These are phyloP conservation scores for Murraya koenigii DNA, from an alignment of 345 rosid genomes.

Conservation along the genomic window DNA sequence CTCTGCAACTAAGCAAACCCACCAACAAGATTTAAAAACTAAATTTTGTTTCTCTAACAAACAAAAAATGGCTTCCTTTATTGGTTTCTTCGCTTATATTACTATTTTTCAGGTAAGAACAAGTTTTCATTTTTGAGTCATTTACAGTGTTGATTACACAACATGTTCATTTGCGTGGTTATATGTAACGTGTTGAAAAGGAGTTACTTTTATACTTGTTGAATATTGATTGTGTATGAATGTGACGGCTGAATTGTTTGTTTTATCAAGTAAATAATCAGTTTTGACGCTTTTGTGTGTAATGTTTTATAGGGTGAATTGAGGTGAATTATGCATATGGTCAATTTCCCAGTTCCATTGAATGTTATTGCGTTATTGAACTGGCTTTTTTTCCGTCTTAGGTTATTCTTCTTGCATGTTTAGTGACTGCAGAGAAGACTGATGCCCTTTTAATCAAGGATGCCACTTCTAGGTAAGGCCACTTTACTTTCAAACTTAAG, in stretches of 20 bases:
- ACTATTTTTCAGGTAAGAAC: constrained; percentile 37
- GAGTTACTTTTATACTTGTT: not conserved
- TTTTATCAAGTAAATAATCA: not conserved
- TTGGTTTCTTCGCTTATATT: constrained; percentile 15
- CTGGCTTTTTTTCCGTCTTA: constrained; percentile 22
- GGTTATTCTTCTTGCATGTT: constrained; percentile 35
- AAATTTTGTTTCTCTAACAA: not conserved
- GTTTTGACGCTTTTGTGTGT: not conserved
- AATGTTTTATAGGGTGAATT: not conserved
- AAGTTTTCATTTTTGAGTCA: not conserved
- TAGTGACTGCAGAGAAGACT: constrained; percentile 27
- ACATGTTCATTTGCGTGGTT: not conserved
- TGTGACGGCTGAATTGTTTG: not conserved
- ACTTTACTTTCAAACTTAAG: not conserved
- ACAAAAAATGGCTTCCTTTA: constrained; percentile 22
- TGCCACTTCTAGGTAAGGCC: constrained; percentile 30
- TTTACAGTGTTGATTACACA: not conserved
- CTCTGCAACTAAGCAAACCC: not conserved
- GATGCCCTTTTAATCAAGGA: constrained; percentile 21
- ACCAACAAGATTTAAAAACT: not conserved
- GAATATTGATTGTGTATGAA: not conserved
- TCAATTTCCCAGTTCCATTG: not conserved
- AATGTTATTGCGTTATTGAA: constrained; percentile 3
- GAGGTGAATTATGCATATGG: not conserved
- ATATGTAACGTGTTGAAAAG: not conserved